Percentiles rank a stretch among this genome's conserved stretches.
These are phyloP conservation scores for Chlorella variabilis DNA, from an alignment of 163 green algal genomes.

Conservation along the genomic window DNA sequence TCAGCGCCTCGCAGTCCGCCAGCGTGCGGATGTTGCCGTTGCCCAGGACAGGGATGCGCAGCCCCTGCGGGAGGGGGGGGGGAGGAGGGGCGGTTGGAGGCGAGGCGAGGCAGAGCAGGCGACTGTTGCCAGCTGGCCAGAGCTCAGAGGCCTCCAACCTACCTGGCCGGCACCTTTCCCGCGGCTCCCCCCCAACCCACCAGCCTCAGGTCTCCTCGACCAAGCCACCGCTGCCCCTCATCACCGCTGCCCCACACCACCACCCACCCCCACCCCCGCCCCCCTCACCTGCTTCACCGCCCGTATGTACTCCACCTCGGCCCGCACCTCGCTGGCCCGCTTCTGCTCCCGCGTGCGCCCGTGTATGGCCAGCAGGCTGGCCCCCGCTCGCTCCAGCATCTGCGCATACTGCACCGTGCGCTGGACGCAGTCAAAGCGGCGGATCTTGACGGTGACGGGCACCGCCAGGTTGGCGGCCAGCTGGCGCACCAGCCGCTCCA, in stretches of 20 bases:
- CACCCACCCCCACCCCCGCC: too few species aligned
- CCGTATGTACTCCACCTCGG: conserved; percentile 41
- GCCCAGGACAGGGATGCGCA: conserved; percentile 92
- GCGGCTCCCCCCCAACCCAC: too few species aligned
- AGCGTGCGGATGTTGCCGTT: conserved; percentile 94
- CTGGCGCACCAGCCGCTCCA: conserved; percentile 74
- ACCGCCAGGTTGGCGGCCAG: conserved; percentile 53
- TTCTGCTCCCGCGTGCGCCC: conserved; percentile 96
- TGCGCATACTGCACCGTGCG: conserved; percentile 91
- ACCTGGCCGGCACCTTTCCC: too few species aligned
- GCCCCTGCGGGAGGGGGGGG: conserved; percentile 39
- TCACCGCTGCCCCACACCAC: too few species aligned
- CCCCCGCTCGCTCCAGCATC: conserved; percentile 92
- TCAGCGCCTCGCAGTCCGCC: conserved; percentile 73
- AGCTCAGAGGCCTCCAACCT: too few species aligned
- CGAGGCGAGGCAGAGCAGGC: not conserved
- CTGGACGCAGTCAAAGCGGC: conserved; percentile 86
- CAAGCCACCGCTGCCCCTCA: too few species aligned
- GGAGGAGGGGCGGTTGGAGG: too few species aligned
- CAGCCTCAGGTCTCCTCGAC: too few species aligned
- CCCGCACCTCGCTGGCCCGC: conserved; percentile 45
- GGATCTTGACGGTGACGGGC: conserved; percentile 96
- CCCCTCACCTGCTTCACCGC: conserved; percentile 64
- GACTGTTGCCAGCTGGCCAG: not conserved
- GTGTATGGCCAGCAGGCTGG: conserved; percentile 92